phyloP scores from a whole-genome alignment of 148 eudicot species.

The Drosera capensis region DNA sequence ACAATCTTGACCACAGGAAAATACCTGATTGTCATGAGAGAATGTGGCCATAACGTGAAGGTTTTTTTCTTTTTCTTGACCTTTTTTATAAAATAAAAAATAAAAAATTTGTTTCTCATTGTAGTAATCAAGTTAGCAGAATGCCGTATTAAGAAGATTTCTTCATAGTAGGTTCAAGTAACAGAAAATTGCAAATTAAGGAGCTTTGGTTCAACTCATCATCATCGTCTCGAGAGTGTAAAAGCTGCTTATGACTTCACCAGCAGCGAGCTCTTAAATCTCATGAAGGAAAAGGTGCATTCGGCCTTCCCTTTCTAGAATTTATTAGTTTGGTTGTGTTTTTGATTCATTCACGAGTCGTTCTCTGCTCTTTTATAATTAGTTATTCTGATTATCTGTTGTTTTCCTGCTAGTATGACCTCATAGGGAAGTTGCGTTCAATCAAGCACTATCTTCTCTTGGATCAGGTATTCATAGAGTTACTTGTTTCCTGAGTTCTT shows the following conservation, averaged over 20 bases:
- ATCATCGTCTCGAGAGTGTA: conserved; percentile 78
- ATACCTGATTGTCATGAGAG: conserved; percentile 95
- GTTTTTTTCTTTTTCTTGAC: conserved; percentile 23
- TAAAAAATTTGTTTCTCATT: neutral
- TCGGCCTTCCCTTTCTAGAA: neutral
- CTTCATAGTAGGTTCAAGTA: conserved; percentile 49
- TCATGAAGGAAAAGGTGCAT: conserved; percentile 74
- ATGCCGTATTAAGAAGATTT: conserved; percentile 9
- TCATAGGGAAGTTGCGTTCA: conserved; percentile 80
- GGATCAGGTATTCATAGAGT: conserved; percentile 61
- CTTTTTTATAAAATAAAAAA: neutral
- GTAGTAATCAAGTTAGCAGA: neutral
- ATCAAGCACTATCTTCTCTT: conserved; percentile 94
- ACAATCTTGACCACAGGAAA: conserved; percentile 93
- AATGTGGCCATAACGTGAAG: conserved; percentile 95
- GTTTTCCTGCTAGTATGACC: conserved; percentile 46
- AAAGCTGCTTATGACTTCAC: conserved; percentile 93
- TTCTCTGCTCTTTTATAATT: conserved; percentile 1
- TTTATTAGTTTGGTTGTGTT: neutral
- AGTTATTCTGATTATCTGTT: conserved; percentile 2
- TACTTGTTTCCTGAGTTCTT: neutral
- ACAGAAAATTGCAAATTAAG: conserved; percentile 70
- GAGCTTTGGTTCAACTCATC: conserved; percentile 73
- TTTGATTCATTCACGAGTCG: neutral
- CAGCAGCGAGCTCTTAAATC: conserved; percentile 86